Evolutionary conservation across 306 rosid species (phyloP).

Genomic region (Glycyrrhiza uralensis): DNA sequence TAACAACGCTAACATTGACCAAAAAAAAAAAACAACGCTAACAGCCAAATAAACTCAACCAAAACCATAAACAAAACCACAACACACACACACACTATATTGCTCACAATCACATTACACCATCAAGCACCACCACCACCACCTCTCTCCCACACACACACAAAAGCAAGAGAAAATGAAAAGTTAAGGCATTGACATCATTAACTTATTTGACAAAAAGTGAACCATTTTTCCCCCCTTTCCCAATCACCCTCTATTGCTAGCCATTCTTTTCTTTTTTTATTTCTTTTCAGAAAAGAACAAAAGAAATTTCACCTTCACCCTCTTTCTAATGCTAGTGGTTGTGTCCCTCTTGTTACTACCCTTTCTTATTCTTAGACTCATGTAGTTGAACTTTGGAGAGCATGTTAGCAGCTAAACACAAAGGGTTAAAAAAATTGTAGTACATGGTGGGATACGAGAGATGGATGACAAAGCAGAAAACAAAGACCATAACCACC

Average conservation of each 20-base stretch:
- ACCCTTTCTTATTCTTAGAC: conserved; percentile 32
- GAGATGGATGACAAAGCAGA: conserved; percentile 68
- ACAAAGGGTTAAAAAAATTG: conserved; percentile 24
- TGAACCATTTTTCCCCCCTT: conserved; percentile 25
- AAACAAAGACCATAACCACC: conserved; percentile 39
- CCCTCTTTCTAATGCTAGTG: conserved; percentile 69
- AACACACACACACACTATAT: neutral
- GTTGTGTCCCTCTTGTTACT: conserved; percentile 29
- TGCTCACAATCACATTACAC: conserved; percentile 34
- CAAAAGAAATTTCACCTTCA: too few relatives aligned
- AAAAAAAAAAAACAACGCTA: conserved; percentile 96
- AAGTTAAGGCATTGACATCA: conserved; percentile 47
- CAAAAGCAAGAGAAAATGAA: neutral
- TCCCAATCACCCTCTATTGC: conserved; percentile 37
- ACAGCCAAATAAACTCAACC: conserved; percentile 60
- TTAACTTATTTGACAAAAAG: conserved; percentile 69
- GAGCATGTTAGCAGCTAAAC: conserved; percentile 69
- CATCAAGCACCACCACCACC: conserved; percentile 15
- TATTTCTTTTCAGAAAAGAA: neutral
- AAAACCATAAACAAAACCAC: conserved; percentile 43
- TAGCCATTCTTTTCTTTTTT: conserved; percentile 19
- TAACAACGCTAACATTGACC: conserved; percentile 92
- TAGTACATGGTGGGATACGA: conserved; percentile 42
- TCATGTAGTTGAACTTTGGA: neutral
- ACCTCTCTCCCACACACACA: neutral